These are phyloP conservation scores for Xylaria castorea DNA, from an alignment of 495 filamentous ascomycete genomes.

Conservation along the genomic window DNA sequence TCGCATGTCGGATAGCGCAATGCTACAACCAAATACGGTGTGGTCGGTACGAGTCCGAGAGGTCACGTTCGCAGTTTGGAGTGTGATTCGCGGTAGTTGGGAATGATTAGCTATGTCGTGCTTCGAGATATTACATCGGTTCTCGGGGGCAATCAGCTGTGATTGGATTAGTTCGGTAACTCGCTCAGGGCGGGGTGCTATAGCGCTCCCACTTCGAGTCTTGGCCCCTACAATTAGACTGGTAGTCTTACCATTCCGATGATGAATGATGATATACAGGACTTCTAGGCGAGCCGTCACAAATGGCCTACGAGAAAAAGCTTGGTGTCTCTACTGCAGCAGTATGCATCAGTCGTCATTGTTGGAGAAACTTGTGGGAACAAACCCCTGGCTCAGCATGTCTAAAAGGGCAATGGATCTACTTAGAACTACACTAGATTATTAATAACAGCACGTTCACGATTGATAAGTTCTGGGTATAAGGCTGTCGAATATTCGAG, in stretches of 20 bases:
- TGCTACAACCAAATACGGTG: not conserved
- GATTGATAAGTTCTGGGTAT: not conserved
- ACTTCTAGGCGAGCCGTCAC: not conserved
- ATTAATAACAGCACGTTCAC: not conserved
- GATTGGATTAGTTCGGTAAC: not conserved
- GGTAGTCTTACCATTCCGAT: not conserved
- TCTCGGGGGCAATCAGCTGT: not conserved
- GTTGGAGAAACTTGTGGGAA: constrained; percentile 8
- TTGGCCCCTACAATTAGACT: constrained; percentile 9
- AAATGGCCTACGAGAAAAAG: not conserved
- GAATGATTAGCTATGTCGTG: constrained; percentile 12
- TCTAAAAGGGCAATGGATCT: not conserved
- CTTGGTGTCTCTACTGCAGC: not conserved
- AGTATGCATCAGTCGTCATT: not conserved
- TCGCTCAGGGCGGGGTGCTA: constrained; percentile 10
- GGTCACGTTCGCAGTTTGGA: not conserved
- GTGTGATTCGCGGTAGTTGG: constrained; percentile 4
- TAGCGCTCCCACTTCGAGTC: constrained; percentile 2
- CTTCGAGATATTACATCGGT: constrained; percentile 6
- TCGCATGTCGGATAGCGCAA: not conserved
- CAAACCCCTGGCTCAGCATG: not conserved
- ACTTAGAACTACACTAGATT: not conserved
- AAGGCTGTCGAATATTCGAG: not conserved
- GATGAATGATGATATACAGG: constrained; percentile 7
- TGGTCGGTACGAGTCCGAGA: not conserved